Base-by-base conservation (phyloP, 441 rosid species). In the Cnidoscolus chayamansa region DNA sequence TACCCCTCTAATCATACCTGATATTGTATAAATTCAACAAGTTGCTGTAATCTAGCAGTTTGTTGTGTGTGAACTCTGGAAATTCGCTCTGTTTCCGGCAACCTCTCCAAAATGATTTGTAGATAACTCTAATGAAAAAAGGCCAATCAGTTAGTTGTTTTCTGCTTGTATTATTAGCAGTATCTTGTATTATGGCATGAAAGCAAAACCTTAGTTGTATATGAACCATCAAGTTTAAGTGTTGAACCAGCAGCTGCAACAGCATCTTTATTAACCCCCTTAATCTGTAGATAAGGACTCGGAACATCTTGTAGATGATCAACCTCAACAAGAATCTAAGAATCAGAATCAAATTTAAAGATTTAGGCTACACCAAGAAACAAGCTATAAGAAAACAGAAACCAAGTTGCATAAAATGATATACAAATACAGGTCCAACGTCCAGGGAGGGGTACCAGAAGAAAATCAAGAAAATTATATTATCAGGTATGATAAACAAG, bases 231-330 rank as follows among this genome's bases (percentile, higher is more conserved):
- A 60, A 96, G 78, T 77, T 87, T 87, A 76, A 96, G 88, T 53
- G 83, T 80, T 65, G 98, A 93, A 71, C 99, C 99, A 77, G 98
- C 96, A 71, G 92, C 90, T 11, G 89, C 88, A 67, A 96, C 99
- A 48, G 93, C 93, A 78, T 93, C 99, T 81, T 90, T 96, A 80
- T 88, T 83, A 65, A 93, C 92, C 74, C 99, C 99, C 87, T 96
- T 96, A 70, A 96, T 96, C 81, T 93, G 99, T 71, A 93, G 68
- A 82, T 90, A 96, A 20, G 98, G 92, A 80, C 84, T 83, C 31
- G 90, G 86, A 71, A 73, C 84, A 78, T 89, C 97, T 88, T 92
- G 93, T 69, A 96, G 92, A 81, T 89, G 94, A 82, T 96, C 96
- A 70, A 90, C 97, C 88, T 93, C 99, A 47, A 91, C 79, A 57